These are phyloP conservation scores for Russula olivacea DNA, from an alignment of 768 basidiomycete genomes.

Conservation along the genomic window DNA sequence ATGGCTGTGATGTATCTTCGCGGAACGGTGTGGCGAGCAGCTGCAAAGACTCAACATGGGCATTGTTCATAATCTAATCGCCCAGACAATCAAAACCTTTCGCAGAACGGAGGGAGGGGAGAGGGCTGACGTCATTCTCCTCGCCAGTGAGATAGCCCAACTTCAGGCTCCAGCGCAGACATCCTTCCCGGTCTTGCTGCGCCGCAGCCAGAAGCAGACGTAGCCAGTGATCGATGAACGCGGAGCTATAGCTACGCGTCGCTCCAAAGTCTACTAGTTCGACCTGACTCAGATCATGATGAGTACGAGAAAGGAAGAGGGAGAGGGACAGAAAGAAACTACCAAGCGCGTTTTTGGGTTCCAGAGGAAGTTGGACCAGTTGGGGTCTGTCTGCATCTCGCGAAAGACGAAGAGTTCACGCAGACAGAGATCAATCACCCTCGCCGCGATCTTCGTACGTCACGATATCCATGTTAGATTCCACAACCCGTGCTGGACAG, in stretches of 20 bases:
- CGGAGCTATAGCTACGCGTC: slow-evolving; percentile 74
- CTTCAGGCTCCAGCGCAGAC: slow-evolving; percentile 66
- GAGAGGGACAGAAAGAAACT: not conserved
- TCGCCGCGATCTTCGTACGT: slow-evolving; percentile 63
- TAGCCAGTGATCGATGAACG: slow-evolving; percentile 88
- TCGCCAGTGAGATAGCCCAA: slow-evolving; percentile 88
- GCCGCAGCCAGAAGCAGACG: slow-evolving; percentile 78
- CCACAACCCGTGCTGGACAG: not conserved
- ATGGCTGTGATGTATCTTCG: slow-evolving; percentile 54
- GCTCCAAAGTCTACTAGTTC: slow-evolving; percentile 96
- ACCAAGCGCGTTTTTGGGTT: slow-evolving; percentile 61
- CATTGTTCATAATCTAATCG: slow-evolving; percentile 70
- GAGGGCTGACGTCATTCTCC: slow-evolving; percentile 64
- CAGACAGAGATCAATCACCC: slow-evolving; percentile 80
- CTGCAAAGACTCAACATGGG: slow-evolving; percentile 78
- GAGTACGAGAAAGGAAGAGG: not conserved
- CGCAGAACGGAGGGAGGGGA: slow-evolving; percentile 10
- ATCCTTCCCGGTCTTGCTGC: slow-evolving; percentile 55
- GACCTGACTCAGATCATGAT: slow-evolving; percentile 39
- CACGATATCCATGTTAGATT: not conserved
- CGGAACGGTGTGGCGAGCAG: slow-evolving; percentile 86
- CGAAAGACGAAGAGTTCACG: slow-evolving; percentile 87
- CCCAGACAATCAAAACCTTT: not conserved
- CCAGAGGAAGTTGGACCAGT: slow-evolving; percentile 98
- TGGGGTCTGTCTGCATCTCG: slow-evolving; percentile 97